Percentiles rank a stretch among this genome's conserved stretches.
phyloP scores from a whole-genome alignment of 1,284 basidiomycete genomes.

The Entoloma clypeatum region DNA sequence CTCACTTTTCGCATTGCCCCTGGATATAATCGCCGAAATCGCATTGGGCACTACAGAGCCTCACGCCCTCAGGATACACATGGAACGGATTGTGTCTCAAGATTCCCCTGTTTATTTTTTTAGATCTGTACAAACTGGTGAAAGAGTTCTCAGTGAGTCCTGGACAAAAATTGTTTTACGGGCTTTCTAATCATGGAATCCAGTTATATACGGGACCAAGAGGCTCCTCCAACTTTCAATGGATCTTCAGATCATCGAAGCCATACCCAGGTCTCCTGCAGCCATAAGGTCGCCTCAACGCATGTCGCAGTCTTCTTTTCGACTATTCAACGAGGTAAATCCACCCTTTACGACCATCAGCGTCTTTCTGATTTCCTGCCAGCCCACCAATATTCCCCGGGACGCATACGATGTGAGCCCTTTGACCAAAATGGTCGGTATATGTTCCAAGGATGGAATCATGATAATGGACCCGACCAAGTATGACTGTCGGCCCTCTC shows the following conservation, averaged over 20 bases:
- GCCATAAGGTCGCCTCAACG: conserved; percentile 31
- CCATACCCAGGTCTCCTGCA: conserved; percentile 44
- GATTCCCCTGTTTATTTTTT: conserved; percentile 56
- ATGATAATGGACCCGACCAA: conserved; percentile 62
- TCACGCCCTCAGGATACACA: conserved; percentile 47
- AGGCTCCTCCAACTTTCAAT: conserved; percentile 50
- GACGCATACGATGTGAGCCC: conserved; percentile 58
- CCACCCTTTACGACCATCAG: conserved; percentile 7
- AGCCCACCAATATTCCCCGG: conserved; percentile 67
- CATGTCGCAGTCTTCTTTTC: conserved; percentile 24
- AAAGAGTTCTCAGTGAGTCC: conserved; percentile 33
- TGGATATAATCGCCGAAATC: conserved; percentile 63
- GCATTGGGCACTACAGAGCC: conserved; percentile 44
- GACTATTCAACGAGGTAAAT: conserved; percentile 57
- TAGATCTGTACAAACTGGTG: conserved; percentile 48
- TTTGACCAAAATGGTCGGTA: conserved; percentile 56
- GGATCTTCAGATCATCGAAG: conserved; percentile 43
- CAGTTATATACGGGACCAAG: conserved; percentile 69
- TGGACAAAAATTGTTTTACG: neutral
- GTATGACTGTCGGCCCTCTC: conserved; percentile 37
- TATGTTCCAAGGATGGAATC: conserved; percentile 61
- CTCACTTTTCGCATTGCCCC: conserved; percentile 59
- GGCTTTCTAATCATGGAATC: neutral
- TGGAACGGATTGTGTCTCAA: conserved; percentile 52
- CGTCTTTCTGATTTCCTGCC: conserved; percentile 8